Percentiles rank a stretch among this genome's conserved stretches.
phyloP scores from a whole-genome alignment of 108 stramenopile genomes.

The Skeletonema tropicum region DNA sequence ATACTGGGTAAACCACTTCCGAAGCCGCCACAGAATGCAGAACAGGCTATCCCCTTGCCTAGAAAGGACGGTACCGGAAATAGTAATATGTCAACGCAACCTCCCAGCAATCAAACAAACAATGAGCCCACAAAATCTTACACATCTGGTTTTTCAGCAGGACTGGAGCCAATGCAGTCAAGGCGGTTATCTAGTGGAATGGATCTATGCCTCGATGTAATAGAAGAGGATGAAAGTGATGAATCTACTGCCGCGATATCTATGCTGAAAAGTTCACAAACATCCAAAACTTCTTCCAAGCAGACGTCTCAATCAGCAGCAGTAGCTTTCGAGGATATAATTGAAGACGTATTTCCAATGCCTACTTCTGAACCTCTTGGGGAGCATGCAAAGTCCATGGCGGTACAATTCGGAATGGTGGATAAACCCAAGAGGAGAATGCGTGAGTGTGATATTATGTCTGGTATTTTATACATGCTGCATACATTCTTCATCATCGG shows the following conservation, averaged over 20 bases:
- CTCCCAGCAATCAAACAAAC: not conserved
- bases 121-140: not conserved
- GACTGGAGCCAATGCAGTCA: not conserved
- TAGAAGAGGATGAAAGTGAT: not conserved
- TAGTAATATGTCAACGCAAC: not conserved
- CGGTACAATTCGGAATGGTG: slow-evolving; percentile 11
- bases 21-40: not conserved
- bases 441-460: slow-evolving; percentile 7
- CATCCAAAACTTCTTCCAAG: not conserved
- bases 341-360: not conserved
- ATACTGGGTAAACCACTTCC: not conserved
- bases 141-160: not conserved
- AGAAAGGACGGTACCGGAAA: not conserved
- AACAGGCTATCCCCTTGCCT: not conserved
- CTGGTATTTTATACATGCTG: not conserved
- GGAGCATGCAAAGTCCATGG: slow-evolving; percentile 40
- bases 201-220: not conserved
- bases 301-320: not conserved
- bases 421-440: not conserved
- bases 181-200: not conserved
- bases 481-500: not conserved
- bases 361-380: slow-evolving; percentile 19
- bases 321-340: not conserved
- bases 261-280: not conserved
- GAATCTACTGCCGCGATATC: not conserved